These are phyloP conservation scores for Pisolithus marmoratus DNA, from an alignment of 768 basidiomycete genomes.

Conservation along the genomic window DNA sequence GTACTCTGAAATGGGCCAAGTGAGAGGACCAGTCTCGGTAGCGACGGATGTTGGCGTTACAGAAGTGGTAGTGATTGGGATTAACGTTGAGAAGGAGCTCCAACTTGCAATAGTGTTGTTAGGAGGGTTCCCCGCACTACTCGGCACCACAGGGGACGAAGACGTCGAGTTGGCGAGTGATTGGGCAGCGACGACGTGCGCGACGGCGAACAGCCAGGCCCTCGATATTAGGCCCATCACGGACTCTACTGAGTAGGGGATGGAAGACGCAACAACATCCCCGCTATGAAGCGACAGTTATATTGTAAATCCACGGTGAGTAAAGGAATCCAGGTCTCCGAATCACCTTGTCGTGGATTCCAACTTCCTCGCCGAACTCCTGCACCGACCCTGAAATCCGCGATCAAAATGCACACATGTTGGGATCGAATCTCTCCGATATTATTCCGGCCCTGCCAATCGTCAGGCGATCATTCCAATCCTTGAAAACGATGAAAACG, in stretches of 20 bases:
- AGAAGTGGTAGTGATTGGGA: not conserved
- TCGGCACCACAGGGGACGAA: not conserved
- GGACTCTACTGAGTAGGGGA: not conserved
- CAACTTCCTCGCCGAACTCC: too few species aligned
- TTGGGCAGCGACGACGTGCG: not conserved
- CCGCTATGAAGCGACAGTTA: too few species aligned
- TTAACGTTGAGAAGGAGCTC: not conserved
- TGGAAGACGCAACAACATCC: not conserved
- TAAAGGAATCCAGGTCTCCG: too few species aligned
- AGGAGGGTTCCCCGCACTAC: not conserved
- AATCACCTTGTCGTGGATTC: too few species aligned
- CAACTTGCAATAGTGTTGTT: not conserved
- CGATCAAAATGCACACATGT: too few species aligned
- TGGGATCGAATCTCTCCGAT: too few species aligned
- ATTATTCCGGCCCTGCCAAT: too few species aligned
- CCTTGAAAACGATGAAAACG: too few species aligned
- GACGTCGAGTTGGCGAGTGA: not conserved
- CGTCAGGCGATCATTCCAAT: too few species aligned
- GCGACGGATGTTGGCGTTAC: conserved; percentile 6
- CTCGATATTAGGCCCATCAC: not conserved
- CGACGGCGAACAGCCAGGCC: not conserved
- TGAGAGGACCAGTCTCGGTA: conserved; percentile 20
- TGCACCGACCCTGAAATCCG: too few species aligned
- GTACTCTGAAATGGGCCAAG: conserved; percentile 35
- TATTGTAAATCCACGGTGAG: too few species aligned